Evolutionary conservation across 78 protist species (phyloP), one percentile per base, ranked within the genome.

Genomic region (Dictyostelium citrinum): DNA sequence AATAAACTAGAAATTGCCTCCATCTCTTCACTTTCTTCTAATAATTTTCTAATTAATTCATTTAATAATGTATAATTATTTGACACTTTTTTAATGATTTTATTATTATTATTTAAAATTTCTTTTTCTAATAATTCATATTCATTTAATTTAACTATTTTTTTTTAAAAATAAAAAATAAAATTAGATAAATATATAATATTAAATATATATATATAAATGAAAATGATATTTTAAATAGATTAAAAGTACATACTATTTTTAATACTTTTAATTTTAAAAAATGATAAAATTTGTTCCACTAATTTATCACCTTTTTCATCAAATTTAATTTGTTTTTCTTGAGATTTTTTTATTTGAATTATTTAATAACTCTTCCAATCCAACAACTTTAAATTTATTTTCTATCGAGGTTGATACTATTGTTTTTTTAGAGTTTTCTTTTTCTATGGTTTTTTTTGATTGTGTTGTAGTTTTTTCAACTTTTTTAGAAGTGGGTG

Each of bases 71-170:
- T 31, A 75, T 75, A 75, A 43, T 75, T 75, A 43, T 75, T 75
- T 75, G 81, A 75, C n/a, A 75, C 81, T 11, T 24, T 75, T 41
- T 75, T 33, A 20, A 43, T n/a, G 22, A 75, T 43, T 41, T 22
- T n/a, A 43, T n/a, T 75, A 75, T 22, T 75, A n/a, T 75, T 75
- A 17, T 75, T 14, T 41, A 11, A 39, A 43, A 41, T 43, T 75
- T 75, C 61, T 39, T 75, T 41, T 75, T 70, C 77, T 70, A 70
- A 70, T 70, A 29, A 29, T 70, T 70, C 77, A 41, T 39, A 75
- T 75, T 75, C 81, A 75, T 75, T 75, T 70, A 70, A 70, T 16
- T 70, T 70, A 17, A 70, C 77, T 68, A 6, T 43, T 43, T 6
- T 43, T 43, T 6, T 43, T 43, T 14, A 68, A 29, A 14, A 68